Conservation (phyloP, 108 stramenopile species). For the Mayamaea pseudoterrestris region DNA sequence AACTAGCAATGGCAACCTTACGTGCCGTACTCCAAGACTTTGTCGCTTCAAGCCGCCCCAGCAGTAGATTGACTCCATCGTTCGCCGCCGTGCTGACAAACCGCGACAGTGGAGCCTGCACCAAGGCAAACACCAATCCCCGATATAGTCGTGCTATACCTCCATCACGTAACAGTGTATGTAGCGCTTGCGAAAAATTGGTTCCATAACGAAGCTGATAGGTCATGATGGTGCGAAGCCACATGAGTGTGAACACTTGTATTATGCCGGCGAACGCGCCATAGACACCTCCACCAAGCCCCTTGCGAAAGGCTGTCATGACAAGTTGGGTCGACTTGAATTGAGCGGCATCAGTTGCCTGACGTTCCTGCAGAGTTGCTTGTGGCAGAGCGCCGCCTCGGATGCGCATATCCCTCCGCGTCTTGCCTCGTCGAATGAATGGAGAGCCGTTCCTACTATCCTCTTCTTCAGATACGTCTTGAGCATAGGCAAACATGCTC, state of each 20-base stretch:
- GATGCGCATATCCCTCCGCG: too few relatives aligned
- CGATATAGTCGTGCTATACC: slow-evolving; percentile 88
- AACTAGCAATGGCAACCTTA: slow-evolving; percentile 56
- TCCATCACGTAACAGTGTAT: slow-evolving; percentile 63
- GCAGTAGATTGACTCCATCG: slow-evolving; percentile 65
- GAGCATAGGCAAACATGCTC: too few relatives aligned
- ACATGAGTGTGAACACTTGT: slow-evolving; percentile 80
- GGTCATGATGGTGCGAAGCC: slow-evolving; percentile 88
- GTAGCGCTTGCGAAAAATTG: slow-evolving; percentile 45
- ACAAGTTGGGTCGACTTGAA: slow-evolving; percentile 26
- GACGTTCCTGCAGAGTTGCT: too few relatives aligned
- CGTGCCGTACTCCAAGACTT: slow-evolving; percentile 61
- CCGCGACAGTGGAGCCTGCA: slow-evolving; percentile 84
- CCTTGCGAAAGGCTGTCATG: slow-evolving; percentile 41
- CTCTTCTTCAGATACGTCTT: too few relatives aligned
- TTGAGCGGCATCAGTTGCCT: too few relatives aligned
- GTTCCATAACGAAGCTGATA: slow-evolving; percentile 94
- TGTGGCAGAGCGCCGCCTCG: too few relatives aligned
- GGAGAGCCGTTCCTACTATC: too few relatives aligned
- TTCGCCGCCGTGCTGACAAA: slow-evolving; percentile 91
- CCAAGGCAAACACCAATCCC: slow-evolving; percentile 80
- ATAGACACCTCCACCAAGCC: slow-evolving; percentile 77
- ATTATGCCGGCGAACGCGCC: slow-evolving; percentile 82
- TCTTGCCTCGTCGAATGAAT: too few relatives aligned
- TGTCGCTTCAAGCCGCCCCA: slow-evolving; percentile 29